Evolutionary conservation across 306 rosid species (phyloP), one percentile per base, ranked within the genome.

Genomic region (Neltuma alba): DNA sequence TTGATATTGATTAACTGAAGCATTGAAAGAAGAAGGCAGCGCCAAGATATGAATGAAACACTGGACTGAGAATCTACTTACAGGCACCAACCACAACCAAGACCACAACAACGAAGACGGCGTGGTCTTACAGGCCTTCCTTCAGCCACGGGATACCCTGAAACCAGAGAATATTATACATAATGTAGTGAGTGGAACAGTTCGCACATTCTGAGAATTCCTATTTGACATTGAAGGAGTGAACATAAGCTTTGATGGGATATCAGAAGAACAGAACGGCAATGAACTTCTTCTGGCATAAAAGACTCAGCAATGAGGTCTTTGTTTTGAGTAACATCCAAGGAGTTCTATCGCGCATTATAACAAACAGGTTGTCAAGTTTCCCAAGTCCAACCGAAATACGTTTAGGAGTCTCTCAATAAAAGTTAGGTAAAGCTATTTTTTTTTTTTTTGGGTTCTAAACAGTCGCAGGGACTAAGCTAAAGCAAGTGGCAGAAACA

Each of bases 31-130:
- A 9, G 40, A 62, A 20, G 40, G 68, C 11, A 30, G 68, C 4
- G 18, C 2, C 11, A 36, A 30, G 68, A 23, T 9, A 9, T 23
- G 30, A 58, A 52, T 52, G 9, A 52, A 25, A 27, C 64, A 58
- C 0, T 12, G 5, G 16, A 25, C 18, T 25, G 66, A 61, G 9
- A 62, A 62, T 62, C 31, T 15, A 86, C 99, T 93, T 90, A 95
- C 99, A 95, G 78, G 86, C 76, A 88, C 99, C 99, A 95, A 70
- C 97, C 99, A 15, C 79, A 28, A 55, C 98, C 99, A 74, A 87
- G 7, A 76, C 99, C 99, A 79, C 99, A 95, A 83, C 98, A 95
- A 65, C 87, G 90, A 80, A 93, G 99, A 62, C 96, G 96, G 4
- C 62, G 89, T 79, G 82, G 90, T 81, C 97, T 88, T 62, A 89